Conservation (phyloP, 2,329 filamentous ascomycete species). For the Phyllosticta paracitricarpa region DNA sequence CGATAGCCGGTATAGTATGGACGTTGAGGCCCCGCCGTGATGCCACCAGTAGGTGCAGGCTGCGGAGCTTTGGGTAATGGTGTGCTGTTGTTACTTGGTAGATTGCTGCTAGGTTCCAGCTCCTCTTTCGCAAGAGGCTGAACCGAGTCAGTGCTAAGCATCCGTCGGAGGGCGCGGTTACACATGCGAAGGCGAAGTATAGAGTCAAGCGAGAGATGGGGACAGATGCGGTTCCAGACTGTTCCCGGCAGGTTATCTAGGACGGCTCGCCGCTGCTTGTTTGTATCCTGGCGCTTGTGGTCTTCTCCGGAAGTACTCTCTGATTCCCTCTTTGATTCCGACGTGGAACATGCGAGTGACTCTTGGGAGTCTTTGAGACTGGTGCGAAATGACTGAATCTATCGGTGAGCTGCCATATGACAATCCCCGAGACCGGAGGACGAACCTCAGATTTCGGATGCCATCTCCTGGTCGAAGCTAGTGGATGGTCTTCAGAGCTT, state of each 20-base stretch:
- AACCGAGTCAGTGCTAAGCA: not conserved
- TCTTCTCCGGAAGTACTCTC: not conserved
- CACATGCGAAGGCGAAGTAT: not conserved
- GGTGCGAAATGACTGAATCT: not conserved
- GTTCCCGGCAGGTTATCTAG: not conserved
- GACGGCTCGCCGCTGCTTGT: not conserved
- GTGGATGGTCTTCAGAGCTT: not conserved
- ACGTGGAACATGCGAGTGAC: not conserved
- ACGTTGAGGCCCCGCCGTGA: not conserved
- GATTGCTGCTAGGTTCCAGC: not conserved
- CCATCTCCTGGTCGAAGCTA: not conserved
- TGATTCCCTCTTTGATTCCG: not conserved
- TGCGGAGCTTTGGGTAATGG: not conserved
- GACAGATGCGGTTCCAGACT: not conserved
- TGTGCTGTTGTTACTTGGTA: not conserved
- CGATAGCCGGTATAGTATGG: not conserved
- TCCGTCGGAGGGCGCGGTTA: not conserved
- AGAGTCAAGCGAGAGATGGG: not conserved
- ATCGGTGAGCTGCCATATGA: not conserved
- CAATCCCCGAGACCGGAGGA: not conserved
- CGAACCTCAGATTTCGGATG: not conserved
- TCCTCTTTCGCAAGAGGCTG: not conserved
- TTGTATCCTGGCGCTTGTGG: not conserved
- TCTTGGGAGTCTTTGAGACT: not conserved
- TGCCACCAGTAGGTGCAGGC: not conserved